Percentiles rank a stretch among this genome's conserved stretches.
phyloP scores from a whole-genome alignment of 345 rosid genomes.

The Diplotaxis tenuifolia region DNA sequence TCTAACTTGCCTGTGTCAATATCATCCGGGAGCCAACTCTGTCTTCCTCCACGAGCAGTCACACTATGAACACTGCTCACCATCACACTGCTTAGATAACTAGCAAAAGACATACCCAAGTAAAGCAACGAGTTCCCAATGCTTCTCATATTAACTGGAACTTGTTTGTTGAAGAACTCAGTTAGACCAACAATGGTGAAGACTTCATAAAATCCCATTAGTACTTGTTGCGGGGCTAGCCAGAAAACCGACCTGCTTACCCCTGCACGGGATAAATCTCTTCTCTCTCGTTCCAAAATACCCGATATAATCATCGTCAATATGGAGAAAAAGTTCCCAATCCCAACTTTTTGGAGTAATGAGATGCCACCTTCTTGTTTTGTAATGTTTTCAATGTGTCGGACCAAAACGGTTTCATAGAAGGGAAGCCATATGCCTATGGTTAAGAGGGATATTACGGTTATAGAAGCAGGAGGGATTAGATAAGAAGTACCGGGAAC shows the following conservation, averaged over 20 bases:
- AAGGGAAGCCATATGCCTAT: constrained; percentile 44
- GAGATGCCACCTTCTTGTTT: constrained; percentile 54
- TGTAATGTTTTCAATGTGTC: constrained; percentile 33
- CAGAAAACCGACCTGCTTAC: constrained; percentile 47
- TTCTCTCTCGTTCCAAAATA: constrained; percentile 46
- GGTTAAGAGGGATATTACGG: constrained; percentile 34
- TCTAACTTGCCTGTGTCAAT: constrained; percentile 53
- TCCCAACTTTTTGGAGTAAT: constrained; percentile 55
- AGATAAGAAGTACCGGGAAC: constrained; percentile 36
- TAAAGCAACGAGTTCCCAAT: constrained; percentile 45
- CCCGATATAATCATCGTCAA: constrained; percentile 53
- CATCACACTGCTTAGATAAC: constrained; percentile 44
- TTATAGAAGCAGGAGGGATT: constrained; percentile 50
- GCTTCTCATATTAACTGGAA: constrained; percentile 66
- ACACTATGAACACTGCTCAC: constrained; percentile 39
- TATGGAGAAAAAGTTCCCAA: constrained; percentile 49
- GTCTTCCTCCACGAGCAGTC: constrained; percentile 43
- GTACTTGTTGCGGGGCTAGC: constrained; percentile 60
- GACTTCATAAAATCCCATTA: constrained; percentile 59
- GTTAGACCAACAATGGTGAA: constrained; percentile 57
- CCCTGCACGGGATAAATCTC: constrained; percentile 22
- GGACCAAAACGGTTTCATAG: constrained; percentile 41
- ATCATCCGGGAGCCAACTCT: constrained; percentile 54
- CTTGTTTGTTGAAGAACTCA: constrained; percentile 61
- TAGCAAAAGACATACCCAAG: constrained; percentile 33